These are phyloP conservation scores for Pseudopyricularia cyperi DNA, from an alignment of 2,329 filamentous ascomycete genomes.

Conservation along the genomic window DNA sequence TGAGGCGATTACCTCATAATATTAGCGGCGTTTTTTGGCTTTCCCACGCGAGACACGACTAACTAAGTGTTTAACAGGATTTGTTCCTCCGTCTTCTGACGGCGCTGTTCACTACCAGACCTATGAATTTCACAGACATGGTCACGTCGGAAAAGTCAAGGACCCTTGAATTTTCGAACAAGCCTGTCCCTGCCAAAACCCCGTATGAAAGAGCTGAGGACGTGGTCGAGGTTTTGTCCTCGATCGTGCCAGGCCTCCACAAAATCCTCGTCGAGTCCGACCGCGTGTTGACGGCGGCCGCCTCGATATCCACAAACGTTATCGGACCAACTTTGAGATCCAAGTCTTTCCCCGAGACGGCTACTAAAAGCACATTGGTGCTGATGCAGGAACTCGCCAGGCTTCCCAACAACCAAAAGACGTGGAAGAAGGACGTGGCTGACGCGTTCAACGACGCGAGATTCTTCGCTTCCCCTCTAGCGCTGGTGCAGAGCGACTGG, in stretches of 20 bases:
- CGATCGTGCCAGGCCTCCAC: slow-evolving; percentile 66
- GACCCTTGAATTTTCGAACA: slow-evolving; percentile 19
- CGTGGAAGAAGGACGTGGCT: slow-evolving; percentile 83
- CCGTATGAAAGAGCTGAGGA: slow-evolving; percentile 50
- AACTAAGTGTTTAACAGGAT: slow-evolving; percentile 45
- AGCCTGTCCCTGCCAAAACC: slow-evolving; percentile 14
- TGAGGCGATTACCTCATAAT: no score
- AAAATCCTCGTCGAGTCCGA: slow-evolving; percentile 79
- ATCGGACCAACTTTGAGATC: slow-evolving; percentile 72
- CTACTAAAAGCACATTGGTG: slow-evolving; percentile 56
- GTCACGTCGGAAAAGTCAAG: slow-evolving; percentile 25
- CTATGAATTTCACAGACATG: slow-evolving; percentile 54
- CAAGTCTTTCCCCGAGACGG: slow-evolving; percentile 75
- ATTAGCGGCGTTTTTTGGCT: background rate
- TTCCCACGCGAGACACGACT: background rate
- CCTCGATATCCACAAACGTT: slow-evolving; percentile 70
- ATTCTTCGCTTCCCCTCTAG: slow-evolving; percentile 62
- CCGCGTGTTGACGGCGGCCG: slow-evolving; percentile 64
- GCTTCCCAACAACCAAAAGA: slow-evolving; percentile 68
- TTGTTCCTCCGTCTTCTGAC: slow-evolving; percentile 77
- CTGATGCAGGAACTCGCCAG: slow-evolving; percentile 67
- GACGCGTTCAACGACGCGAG: slow-evolving; percentile 85
- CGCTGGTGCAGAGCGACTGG: slow-evolving; percentile 63
- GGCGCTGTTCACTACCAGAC: slow-evolving; percentile 86
- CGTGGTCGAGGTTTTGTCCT: slow-evolving; percentile 65